Evolutionary conservation across 306 rosid genomes (phyloP), one percentile per base, ranked within the genome.

Genomic region (Castanea sativa): DNA sequence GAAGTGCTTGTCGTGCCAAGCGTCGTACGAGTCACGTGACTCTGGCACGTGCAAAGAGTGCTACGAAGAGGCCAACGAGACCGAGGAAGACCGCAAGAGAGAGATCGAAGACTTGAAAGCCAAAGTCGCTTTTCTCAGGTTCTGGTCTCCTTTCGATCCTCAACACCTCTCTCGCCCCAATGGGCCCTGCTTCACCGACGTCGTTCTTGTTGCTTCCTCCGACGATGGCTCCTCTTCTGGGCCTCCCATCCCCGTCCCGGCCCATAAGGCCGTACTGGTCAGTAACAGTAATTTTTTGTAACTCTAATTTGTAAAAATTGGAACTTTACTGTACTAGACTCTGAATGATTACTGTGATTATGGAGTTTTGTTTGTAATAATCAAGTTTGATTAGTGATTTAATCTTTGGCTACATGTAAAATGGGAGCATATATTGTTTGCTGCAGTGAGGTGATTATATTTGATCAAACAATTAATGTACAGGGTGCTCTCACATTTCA

Each of bases 41-140:
- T 89, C 86, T 18, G 99, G 94, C 70, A 95, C 97, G 29, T 91
- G 99, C 90, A 89, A 76, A 76, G 92, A 82, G 83, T 95, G 97
- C 83, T 92, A 91, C 83, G 91, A 85, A 41, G 97, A 92, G 82
- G 97, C 93, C 73, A 90, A 91, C 82, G 97, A 91, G 60, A 89
- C 86, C 2, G 85, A 91, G 83, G 92, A 94, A 27, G 97, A 90
- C 79, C 90, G 88, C 76, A 91, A 90, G 84, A 85, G 84, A 6
- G 86, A 95, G 90, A 95, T 95, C 92, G 89, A 90, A 5, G 92
- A 90, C 3, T 85, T 95, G 76, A 90, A 80, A 68, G 76, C 97
- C 27, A 91, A 89, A 75, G 84, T 91, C 55, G 79, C 91, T 27
- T 95, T 92, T 75, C 98, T 95, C 69, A 69, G 79, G 49, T 77